A percentile compares a stretch with the other conserved stretches of the same genome.
Evolutionary conservation across 1,139 yeast genomes (phyloP).

Genomic region (Debaryomyces fabryi): DNA sequence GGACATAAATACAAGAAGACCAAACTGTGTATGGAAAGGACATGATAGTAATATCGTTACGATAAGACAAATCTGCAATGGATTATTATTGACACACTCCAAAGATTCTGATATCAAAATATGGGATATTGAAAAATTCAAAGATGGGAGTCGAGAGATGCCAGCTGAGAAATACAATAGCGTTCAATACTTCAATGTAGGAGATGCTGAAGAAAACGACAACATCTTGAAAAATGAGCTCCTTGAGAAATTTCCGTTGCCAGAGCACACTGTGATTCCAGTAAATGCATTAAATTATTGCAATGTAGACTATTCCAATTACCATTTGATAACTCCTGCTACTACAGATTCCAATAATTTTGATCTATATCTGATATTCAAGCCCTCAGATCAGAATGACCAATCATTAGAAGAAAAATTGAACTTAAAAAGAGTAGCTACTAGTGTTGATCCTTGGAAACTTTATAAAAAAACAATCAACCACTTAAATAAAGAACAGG

Average conservation of each 20-base stretch:
- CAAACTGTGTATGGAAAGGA: conserved; percentile 50
- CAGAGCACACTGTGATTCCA: conserved; percentile 42
- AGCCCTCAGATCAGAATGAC: conserved; percentile 8
- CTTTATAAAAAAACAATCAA: conserved; percentile 12
- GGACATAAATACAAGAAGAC: conserved; percentile 49
- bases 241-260: conserved; percentile 19
- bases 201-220: neutral
- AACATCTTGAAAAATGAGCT: conserved; percentile 8
- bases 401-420: conserved; percentile 17
- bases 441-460: conserved; percentile 28
- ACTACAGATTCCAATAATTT: conserved; percentile 54
- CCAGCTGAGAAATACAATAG: conserved; percentile 10
- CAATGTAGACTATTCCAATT: conserved; percentile 42
- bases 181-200: conserved; percentile 8
- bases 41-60: conserved; percentile 52
- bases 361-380: conserved; percentile 48
- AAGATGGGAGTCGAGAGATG: neutral
- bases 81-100: conserved; percentile 52
- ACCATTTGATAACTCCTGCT: conserved; percentile 51
- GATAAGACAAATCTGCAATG: conserved; percentile 35
- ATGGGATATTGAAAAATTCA: conserved; percentile 39
- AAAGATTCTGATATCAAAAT: conserved; percentile 53
- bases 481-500: conserved; percentile 12
- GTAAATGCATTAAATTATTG: conserved; percentile 60
- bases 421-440: conserved; percentile 26